Conservation (phyloP, 1,139 yeast genomes). For the Groenewaldozyma sp. region DNA sequence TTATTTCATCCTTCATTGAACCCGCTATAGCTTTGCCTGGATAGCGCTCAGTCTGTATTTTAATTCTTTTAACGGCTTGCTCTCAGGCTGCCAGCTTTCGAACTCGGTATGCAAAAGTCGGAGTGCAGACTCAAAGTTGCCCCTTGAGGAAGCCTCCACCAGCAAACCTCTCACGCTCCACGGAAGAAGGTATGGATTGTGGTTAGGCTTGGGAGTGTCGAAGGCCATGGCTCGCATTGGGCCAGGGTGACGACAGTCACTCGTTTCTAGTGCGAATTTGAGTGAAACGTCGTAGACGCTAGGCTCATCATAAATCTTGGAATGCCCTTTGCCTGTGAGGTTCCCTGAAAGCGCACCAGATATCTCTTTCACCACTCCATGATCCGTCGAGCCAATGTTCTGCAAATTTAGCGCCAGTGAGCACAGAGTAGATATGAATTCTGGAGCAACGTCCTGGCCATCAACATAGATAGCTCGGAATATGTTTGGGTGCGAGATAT, state of each 20-base stretch:
- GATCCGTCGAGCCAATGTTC: slow-evolving; percentile 32
- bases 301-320: slow-evolving; percentile 76
- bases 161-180: slow-evolving; percentile 86
- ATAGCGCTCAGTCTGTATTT: slow-evolving; percentile 73
- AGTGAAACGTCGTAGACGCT: slow-evolving; percentile 77
- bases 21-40: slow-evolving; percentile 20
- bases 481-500: slow-evolving; percentile 80
- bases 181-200: slow-evolving; percentile 80
- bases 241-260: slow-evolving; percentile 36
- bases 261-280: slow-evolving; percentile 66
- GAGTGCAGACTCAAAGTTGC: slow-evolving; percentile 42
- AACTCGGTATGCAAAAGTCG: slow-evolving; percentile 56
- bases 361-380: slow-evolving; percentile 57
- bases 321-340: slow-evolving; percentile 90
- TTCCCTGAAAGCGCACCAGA: slow-evolving; percentile 82
- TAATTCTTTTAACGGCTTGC: slow-evolving; percentile 69
- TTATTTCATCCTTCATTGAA: background rate
- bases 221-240: slow-evolving; percentile 21
- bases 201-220: slow-evolving; percentile 34
- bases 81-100: slow-evolving; percentile 78
- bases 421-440: slow-evolving; percentile 43
- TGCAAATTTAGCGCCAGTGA: slow-evolving; percentile 35
- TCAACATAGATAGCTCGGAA: slow-evolving; percentile 86
- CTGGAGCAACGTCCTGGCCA: slow-evolving; percentile 46
- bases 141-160: slow-evolving; percentile 38